A percentile compares a stretch with the other conserved stretches of the same genome.
Evolutionary conservation across 163 green algal species (phyloP).

Genomic region (Scenedesmus sp.): DNA sequence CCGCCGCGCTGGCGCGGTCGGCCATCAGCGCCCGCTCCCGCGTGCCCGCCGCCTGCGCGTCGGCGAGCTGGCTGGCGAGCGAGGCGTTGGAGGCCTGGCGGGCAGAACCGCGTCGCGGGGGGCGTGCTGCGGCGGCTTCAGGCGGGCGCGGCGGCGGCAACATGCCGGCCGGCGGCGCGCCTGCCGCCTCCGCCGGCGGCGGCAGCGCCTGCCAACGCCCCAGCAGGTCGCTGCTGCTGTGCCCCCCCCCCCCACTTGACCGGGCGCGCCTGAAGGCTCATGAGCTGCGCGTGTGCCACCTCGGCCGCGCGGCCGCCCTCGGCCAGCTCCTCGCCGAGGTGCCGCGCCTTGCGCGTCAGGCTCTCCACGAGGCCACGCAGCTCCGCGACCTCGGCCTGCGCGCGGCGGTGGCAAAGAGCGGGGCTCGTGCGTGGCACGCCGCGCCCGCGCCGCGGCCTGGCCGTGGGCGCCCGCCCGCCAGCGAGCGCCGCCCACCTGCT

Average conservation of each 20-base stretch:
- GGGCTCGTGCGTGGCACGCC: too few relatives aligned
- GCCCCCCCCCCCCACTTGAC: background rate
- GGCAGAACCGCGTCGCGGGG: background rate
- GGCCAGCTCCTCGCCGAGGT: constrained; percentile 59
- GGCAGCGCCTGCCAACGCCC: too few relatives aligned
- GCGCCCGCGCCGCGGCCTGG: too few relatives aligned
- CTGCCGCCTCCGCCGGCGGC: too few relatives aligned
- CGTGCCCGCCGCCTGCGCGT: constrained; percentile 1
- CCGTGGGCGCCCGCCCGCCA: too few relatives aligned
- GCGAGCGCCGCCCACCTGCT: constrained; percentile 57
- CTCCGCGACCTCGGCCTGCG: constrained; percentile 55
- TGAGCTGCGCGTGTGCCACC: constrained; percentile 51
- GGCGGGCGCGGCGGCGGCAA: background rate
- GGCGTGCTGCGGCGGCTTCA: background rate
- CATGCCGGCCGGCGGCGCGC: too few relatives aligned
- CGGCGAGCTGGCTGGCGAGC: constrained; percentile 7
- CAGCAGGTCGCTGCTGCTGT: background rate
- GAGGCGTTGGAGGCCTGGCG: constrained; percentile 24
- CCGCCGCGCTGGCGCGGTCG: constrained; percentile 23
- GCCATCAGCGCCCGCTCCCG: constrained; percentile 14
- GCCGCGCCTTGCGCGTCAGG: constrained; percentile 63
- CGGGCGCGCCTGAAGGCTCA: constrained; percentile 51
- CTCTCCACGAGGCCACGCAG: constrained; percentile 62
- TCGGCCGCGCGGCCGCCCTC: constrained; percentile 54
- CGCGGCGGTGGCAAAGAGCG: too few relatives aligned